Percentiles rank a stretch among this genome's conserved stretches.
These are phyloP conservation scores for Helminthosporium solani DNA, from an alignment of 2,329 filamentous ascomycete species.

Conservation along the genomic window DNA sequence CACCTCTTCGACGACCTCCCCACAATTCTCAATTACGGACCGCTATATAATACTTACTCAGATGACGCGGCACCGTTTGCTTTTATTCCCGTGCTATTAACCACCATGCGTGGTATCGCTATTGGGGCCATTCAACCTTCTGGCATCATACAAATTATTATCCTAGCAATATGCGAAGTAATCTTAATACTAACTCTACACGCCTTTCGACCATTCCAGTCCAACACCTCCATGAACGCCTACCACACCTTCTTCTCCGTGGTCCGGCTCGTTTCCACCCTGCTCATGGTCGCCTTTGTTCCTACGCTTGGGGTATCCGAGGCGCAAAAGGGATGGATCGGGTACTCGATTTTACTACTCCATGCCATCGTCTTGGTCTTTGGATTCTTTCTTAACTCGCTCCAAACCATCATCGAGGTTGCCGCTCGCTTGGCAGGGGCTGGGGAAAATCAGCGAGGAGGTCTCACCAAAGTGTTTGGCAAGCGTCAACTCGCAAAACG, in stretches of 20 bases:
- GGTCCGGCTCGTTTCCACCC: constrained; percentile 68
- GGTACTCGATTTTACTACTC: constrained; percentile 83
- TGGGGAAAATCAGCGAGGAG: constrained; percentile 75
- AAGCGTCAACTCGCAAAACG: constrained; percentile 84
- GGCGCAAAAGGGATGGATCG: constrained; percentile 87
- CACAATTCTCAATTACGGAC: constrained; percentile 85
- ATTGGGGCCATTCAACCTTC: constrained; percentile 91
- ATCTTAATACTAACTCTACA: constrained; percentile 83
- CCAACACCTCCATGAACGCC: constrained; percentile 93
- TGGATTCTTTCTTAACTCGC: constrained; percentile 87
- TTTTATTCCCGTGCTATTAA: constrained; percentile 80
- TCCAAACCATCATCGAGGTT: constrained; percentile 90
- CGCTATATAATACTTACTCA: constrained; percentile 95
- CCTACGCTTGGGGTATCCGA: constrained; percentile 78
- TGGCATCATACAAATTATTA: constrained; percentile 87
- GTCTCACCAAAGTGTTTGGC: constrained; percentile 81
- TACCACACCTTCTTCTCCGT: constrained; percentile 85
- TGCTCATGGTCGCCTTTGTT: constrained; percentile 66
- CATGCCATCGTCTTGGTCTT: constrained; percentile 84
- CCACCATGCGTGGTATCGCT: constrained; percentile 81
- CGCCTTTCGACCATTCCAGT: constrained; percentile 86
- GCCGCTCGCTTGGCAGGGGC: constrained; percentile 78
- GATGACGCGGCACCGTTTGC: constrained; percentile 91
- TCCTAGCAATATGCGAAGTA: constrained; percentile 92
- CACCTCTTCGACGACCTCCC: constrained; percentile 91